phyloP scores from a whole-genome alignment of 768 basidiomycete species.

The Cantharellus anzutake region DNA sequence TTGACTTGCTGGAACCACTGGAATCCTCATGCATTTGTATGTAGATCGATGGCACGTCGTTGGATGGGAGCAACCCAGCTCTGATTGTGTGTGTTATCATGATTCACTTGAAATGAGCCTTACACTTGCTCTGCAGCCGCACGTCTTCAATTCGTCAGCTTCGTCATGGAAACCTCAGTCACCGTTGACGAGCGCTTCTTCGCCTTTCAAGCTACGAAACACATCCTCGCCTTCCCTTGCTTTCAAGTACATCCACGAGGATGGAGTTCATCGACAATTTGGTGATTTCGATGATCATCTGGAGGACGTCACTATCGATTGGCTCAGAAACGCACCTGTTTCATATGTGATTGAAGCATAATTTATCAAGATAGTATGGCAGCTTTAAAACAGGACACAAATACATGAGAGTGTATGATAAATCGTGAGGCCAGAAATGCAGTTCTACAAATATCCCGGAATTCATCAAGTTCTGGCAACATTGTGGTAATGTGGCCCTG shows the following conservation, averaged over 20 bases:
- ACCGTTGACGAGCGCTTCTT: conserved; percentile 27
- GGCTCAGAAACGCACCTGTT: conserved; percentile 23
- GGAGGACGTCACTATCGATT: conserved; percentile 43
- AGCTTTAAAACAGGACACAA: not conserved
- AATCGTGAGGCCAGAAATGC: no score
- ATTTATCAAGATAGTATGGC: not conserved
- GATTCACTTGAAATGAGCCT: not conserved
- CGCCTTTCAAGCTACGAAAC: conserved; percentile 29
- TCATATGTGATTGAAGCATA: not conserved
- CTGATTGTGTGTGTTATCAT: conserved; percentile 30
- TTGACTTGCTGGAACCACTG: not conserved
- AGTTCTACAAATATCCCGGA: no score
- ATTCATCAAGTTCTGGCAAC: conserved; percentile 42
- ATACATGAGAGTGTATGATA: no score
- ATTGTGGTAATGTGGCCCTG: conserved; percentile 64
- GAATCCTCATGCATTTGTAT: not conserved
- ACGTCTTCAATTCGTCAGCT: conserved; percentile 2
- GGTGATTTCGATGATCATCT: conserved; percentile 74
- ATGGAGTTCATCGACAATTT: conserved; percentile 35
- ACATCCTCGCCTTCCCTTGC: conserved; percentile 29
- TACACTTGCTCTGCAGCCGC: not conserved
- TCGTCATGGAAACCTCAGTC: conserved; percentile 10
- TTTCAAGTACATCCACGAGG: conserved; percentile 29
- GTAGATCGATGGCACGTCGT: conserved; percentile 41
- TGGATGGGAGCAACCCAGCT: conserved; percentile 33